Conservation (phyloP, 2,329 filamentous ascomycete species). For the Trichophyton equinum region DNA sequence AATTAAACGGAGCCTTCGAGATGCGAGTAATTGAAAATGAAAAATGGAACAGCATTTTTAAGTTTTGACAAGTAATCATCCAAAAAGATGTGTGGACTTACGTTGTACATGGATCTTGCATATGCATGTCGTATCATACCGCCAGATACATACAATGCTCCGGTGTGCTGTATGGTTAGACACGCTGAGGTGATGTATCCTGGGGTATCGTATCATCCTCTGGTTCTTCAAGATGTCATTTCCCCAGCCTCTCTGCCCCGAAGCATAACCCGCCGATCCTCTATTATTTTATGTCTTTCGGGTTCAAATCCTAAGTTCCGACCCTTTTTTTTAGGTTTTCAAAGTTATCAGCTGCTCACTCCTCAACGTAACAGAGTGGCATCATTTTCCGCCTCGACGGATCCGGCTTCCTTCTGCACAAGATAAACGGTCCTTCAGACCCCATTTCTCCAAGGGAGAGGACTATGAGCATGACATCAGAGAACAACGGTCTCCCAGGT, state of each 20-base stretch:
- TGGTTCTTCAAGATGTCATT: slow-evolving; percentile 1
- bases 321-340: background rate
- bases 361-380: background rate
- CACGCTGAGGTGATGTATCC: background rate
- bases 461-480: background rate
- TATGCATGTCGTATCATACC: background rate
- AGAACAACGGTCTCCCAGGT: background rate
- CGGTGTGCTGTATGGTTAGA: background rate
- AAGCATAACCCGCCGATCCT: background rate
- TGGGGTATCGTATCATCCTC: background rate
- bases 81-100: background rate
- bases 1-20: slow-evolving; percentile 4
- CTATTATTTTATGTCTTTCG: background rate
- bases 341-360: background rate
- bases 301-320: background rate
- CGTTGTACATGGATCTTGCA: background rate
- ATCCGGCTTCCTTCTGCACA: background rate
- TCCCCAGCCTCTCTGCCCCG: background rate
- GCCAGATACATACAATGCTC: background rate
- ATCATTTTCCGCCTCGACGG: background rate
- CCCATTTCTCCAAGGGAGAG: background rate
- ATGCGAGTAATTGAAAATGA: slow-evolving; percentile 2
- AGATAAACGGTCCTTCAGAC: background rate
- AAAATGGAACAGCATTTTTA: background rate
- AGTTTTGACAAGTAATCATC: slow-evolving; percentile 1